Conservation (phyloP, 1,284 basidiomycete species). For the Rhodotorula sp. region DNA sequence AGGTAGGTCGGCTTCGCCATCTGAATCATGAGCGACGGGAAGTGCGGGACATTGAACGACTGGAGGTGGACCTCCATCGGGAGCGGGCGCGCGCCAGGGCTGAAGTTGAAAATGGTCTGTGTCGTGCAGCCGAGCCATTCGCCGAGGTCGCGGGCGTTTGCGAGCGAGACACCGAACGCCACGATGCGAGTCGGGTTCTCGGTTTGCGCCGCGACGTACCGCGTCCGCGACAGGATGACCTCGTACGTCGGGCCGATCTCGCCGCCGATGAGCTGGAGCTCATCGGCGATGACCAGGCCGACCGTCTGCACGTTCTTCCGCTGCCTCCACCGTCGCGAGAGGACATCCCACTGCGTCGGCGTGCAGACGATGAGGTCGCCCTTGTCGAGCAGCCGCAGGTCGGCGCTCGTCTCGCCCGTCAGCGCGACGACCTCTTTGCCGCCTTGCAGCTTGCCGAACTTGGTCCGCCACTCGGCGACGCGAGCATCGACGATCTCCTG, state of each 20-base stretch:
- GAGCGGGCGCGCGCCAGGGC: constrained; percentile 86
- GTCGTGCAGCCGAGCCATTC: constrained; percentile 96
- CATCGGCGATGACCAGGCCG: constrained; percentile 89
- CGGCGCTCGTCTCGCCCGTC: constrained; percentile 92
- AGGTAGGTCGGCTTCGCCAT: constrained; percentile 99
- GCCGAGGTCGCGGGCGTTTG: constrained; percentile 93
- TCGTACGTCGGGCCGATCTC: constrained; percentile 95
- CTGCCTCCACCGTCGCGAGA: constrained; percentile 95
- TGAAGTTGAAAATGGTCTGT: constrained; percentile 96
- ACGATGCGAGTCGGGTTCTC: constrained; percentile 87
- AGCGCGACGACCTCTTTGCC: constrained; percentile 90
- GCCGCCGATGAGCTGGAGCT: constrained; percentile 83
- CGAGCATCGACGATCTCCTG: constrained; percentile 94
- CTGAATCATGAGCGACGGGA: constrained; percentile 96
- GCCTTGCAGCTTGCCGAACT: constrained; percentile 76
- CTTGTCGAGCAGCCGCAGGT: constrained; percentile 85
- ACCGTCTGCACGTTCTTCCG: constrained; percentile 94
- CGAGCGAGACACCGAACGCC: constrained; percentile 87
- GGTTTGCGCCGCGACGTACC: constrained; percentile 94
- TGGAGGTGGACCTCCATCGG: constrained; percentile 98
- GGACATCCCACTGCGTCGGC: constrained; percentile 88
- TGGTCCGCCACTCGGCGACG: constrained; percentile 81
- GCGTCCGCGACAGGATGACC: constrained; percentile 86
- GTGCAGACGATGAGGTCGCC: constrained; percentile 90
- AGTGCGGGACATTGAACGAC: constrained; percentile 92